Evolutionary conservation across 129 eudicot species (phyloP).

Genomic region (Logfia minima): DNA sequence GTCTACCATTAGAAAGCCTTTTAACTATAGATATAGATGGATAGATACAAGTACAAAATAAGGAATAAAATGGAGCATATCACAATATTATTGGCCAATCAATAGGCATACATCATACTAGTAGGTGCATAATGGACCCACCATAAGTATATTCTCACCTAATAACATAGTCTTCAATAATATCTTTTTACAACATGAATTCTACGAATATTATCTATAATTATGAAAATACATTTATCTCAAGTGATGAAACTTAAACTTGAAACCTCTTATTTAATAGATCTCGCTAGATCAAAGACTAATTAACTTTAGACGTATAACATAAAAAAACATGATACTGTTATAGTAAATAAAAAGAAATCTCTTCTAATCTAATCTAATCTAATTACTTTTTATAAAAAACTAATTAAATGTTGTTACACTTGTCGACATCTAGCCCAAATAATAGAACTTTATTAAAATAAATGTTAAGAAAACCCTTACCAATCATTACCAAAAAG

Average conservation of each 20-base stretch:
- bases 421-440: neutral
- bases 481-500: neutral
- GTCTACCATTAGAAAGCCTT: neutral
- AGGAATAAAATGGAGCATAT: constrained; percentile 9
- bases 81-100: constrained; percentile 7
- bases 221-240: too few relatives aligned
- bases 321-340: neutral
- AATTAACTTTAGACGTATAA: neutral
- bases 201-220: too few relatives aligned
- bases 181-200: neutral
- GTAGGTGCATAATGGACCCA: constrained; percentile 6
- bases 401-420: neutral
- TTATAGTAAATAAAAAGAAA: too few relatives aligned
- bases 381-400: too few relatives aligned
- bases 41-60: constrained; percentile 13
- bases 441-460: too few relatives aligned
- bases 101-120: neutral
- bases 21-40: neutral
- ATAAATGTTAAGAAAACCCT: too few relatives aligned
- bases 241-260: too few relatives aligned
- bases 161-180: neutral
- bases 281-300: too few relatives aligned
- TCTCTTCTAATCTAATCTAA: too few relatives aligned
- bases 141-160: constrained; percentile 13
- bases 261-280: too few relatives aligned